Evolutionary conservation across 1,139 yeast species (phyloP).

Genomic region (Nakaseomyces nivariensis): DNA sequence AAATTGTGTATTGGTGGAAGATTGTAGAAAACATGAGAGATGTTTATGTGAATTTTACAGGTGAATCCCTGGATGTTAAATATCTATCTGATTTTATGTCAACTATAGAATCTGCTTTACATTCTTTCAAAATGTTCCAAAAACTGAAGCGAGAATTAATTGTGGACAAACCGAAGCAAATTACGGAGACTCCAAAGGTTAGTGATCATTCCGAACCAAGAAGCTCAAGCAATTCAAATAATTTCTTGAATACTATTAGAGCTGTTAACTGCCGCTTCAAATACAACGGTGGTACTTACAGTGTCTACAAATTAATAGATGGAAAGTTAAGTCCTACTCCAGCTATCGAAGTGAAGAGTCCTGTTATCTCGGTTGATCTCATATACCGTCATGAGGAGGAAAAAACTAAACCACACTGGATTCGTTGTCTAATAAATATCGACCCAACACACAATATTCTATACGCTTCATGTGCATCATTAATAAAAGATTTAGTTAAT

Average conservation of each 20-base stretch:
- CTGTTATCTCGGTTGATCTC: slow-evolving; percentile 55
- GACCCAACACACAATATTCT: slow-evolving; percentile 62
- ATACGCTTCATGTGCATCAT: slow-evolving; percentile 71
- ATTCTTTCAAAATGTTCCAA: slow-evolving; percentile 39
- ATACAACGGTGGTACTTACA: slow-evolving; percentile 65
- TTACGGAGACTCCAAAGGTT: slow-evolving; percentile 3
- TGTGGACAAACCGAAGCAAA: slow-evolving; percentile 6
- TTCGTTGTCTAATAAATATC: slow-evolving; percentile 22
- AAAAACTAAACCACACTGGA: slow-evolving; percentile 26
- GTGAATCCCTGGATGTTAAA: slow-evolving; percentile 60
- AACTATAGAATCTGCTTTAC: slow-evolving; percentile 38
- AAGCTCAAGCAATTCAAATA: slow-evolving; percentile 4
- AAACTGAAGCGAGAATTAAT: slow-evolving; percentile 23
- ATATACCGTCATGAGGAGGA: slow-evolving; percentile 33
- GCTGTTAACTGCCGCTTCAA: slow-evolving; percentile 44
- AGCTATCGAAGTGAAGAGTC: slow-evolving; percentile 61
- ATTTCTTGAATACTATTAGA: slow-evolving; percentile 29
- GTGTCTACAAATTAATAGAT: slow-evolving; percentile 35
- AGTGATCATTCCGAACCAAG: slow-evolving; percentile 4
- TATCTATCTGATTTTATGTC: slow-evolving; percentile 45
- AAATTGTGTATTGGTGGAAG: slow-evolving; percentile 43
- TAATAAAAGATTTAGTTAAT: slow-evolving; percentile 47
- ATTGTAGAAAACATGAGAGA: slow-evolving; percentile 30
- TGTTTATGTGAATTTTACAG: slow-evolving; percentile 41
- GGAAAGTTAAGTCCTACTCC: slow-evolving; percentile 40